Base-by-base conservation (phyloP, 2,329 filamentous ascomycete genomes). In the Fusarium equiseti region DNA sequence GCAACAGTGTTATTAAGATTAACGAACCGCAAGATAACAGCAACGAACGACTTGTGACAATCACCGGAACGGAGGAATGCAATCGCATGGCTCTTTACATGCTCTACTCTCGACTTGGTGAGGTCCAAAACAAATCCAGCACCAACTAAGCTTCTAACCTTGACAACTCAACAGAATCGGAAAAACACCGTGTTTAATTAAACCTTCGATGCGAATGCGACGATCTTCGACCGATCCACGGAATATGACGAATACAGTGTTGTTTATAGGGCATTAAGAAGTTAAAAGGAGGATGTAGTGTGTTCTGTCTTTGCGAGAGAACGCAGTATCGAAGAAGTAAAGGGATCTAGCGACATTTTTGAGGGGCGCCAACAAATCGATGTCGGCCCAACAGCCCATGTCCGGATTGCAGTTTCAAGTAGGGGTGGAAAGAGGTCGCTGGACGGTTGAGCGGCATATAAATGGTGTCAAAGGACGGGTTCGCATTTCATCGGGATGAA, bases 81-180 rank as follows among this genome's bases (percentile, higher is more conserved):
- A 99, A 99, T 83, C 93, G 97, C 78, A 98, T 99, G 95, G 96
- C 96, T n/a, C 84, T 99, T 59, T 99, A 98, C 84, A 98, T 99
- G 95, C 89, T 99, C 59, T 99, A 99, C 83, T 97, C 94, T 65
- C 90, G 96, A 87, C 92, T 99, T 80, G 96, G 96, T 97, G 81
- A 84, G 86, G 79, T 77, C 75, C 80, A 75, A 56, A 74, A 75
- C 69, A 73, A 48, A 73, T 58, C 59, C 48, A 48, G 51, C 64
- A 67, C 59, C 59, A 68, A 73, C 52, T 71, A 71, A 72, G 31
- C 50, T 66, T 76, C 78, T 80, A 76, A 79, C 74, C 45, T 27
- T 63, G 67, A 31, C 61, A 54, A 56, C 49, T 27, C 63, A 68
- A 71, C 68, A 83, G 82, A 83, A 79, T 83, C 82, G 66, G 82